phyloP scores from a whole-genome alignment of 176 grass and related monocot species.

The Carex kokanica region DNA sequence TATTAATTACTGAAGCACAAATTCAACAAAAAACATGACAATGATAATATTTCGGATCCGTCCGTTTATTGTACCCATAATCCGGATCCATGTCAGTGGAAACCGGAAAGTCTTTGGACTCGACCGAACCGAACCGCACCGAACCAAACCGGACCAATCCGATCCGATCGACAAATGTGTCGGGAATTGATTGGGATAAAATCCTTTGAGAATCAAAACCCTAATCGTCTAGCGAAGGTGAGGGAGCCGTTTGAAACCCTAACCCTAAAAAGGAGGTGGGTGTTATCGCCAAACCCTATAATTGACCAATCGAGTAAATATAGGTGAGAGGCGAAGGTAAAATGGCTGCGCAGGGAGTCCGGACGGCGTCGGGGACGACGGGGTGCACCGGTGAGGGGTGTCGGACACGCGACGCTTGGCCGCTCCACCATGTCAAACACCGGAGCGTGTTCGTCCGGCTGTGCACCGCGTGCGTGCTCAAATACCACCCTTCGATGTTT shows the following conservation, averaged over 20 bases:
- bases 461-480: slow-evolving; percentile 86
- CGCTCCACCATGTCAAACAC: slow-evolving; percentile 85
- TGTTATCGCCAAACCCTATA: background rate
- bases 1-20: no score
- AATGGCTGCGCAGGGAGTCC: background rate
- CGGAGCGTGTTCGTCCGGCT: slow-evolving; percentile 65
- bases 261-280: background rate
- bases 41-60: no score
- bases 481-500: slow-evolving; percentile 59
- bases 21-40: no score
- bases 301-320: background rate
- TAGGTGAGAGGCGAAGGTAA: background rate
- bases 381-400: slow-evolving; percentile 75
- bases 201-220: background rate
- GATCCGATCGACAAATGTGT: background rate
- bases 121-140: background rate
- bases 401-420: slow-evolving; percentile 64
- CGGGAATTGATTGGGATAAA: background rate
- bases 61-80: no score
- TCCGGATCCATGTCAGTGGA: background rate
- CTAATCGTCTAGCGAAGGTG: background rate
- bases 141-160: background rate
- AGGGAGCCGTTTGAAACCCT: slow-evolving; percentile 7
- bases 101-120: background rate
- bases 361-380: slow-evolving; percentile 7